These are phyloP conservation scores for Trichoderma lentiforme DNA, from an alignment of 2,329 filamentous ascomycete species.

Conservation along the genomic window DNA sequence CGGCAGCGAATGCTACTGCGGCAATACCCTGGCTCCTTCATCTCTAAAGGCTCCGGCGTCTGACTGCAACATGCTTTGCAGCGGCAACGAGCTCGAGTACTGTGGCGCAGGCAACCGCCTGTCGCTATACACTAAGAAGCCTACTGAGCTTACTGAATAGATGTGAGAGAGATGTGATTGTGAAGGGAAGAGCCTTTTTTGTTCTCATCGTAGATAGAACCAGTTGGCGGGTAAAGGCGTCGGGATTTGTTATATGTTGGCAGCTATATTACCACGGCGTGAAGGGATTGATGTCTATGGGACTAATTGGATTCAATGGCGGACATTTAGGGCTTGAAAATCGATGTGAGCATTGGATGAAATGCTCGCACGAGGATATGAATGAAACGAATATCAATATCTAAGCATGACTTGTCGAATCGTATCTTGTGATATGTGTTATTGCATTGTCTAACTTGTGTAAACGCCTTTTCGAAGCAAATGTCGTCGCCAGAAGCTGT, in stretches of 20 bases:
- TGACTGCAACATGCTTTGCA: slow-evolving; percentile 43
- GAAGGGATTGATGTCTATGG: slow-evolving; percentile 1
- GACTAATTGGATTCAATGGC: not conserved
- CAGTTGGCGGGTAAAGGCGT: not conserved
- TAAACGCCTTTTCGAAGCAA: not conserved
- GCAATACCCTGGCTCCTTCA: slow-evolving; percentile 28
- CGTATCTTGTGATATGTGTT: not conserved
- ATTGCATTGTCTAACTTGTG: not conserved
- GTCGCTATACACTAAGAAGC: slow-evolving; percentile 32
- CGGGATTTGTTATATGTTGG: not conserved
- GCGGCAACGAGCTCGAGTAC: slow-evolving; percentile 35
- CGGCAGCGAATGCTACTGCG: slow-evolving; percentile 38
- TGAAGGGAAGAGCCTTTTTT: not conserved
- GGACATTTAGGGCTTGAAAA: not conserved
- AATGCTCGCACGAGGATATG: not conserved
- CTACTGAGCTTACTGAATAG: not conserved
- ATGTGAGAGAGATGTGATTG: not conserved
- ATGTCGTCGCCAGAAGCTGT: not conserved
- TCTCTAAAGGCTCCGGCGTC: slow-evolving; percentile 28
- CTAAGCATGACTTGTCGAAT: not conserved
- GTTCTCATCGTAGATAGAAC: not conserved
- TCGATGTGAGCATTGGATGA: not conserved
- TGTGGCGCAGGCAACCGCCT: slow-evolving; percentile 42
- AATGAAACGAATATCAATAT: not conserved
- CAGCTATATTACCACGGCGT: not conserved